These are phyloP conservation scores for Vitis hybrid DNA, from an alignment of 177 flowering plant species.

Conservation along the genomic window DNA sequence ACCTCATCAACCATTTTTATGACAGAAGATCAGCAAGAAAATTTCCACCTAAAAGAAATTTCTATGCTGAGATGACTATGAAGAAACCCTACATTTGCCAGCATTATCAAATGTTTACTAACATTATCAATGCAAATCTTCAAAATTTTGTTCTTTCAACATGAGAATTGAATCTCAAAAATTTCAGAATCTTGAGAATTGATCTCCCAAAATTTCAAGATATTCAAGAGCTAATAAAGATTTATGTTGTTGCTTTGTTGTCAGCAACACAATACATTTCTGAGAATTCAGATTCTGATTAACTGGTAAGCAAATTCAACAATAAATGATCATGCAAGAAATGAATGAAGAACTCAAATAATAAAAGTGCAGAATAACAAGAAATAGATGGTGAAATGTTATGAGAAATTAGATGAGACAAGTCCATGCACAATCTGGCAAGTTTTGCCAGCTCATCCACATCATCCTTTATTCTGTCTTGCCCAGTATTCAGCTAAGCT, in stretches of 20 bases:
- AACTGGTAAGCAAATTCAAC: not conserved
- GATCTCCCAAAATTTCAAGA: no score
- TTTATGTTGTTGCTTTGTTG: no score
- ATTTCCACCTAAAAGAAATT: not conserved
- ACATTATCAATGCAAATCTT: constrained; percentile 4
- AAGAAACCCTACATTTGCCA: no score
- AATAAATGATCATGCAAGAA: not conserved
- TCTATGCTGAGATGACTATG: no score
- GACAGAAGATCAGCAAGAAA: not conserved
- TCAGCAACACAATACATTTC: no score
- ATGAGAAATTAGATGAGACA: not conserved
- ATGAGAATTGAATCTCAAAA: no score
- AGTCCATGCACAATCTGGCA: not conserved
- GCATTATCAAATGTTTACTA: constrained; percentile 10
- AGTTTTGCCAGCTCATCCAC: not conserved
- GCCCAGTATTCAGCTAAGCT: not conserved
- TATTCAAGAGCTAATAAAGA: no score
- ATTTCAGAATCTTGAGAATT: no score
- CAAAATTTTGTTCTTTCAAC: no score
- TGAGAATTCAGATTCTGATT: not conserved
- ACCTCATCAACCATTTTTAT: not conserved
- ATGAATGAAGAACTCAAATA: not conserved
- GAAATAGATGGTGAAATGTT: not conserved
- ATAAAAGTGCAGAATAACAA: not conserved
- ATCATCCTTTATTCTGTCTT: not conserved